Conservation (phyloP, 257 asterid genomes). For the Solanum appendiculatum region DNA sequence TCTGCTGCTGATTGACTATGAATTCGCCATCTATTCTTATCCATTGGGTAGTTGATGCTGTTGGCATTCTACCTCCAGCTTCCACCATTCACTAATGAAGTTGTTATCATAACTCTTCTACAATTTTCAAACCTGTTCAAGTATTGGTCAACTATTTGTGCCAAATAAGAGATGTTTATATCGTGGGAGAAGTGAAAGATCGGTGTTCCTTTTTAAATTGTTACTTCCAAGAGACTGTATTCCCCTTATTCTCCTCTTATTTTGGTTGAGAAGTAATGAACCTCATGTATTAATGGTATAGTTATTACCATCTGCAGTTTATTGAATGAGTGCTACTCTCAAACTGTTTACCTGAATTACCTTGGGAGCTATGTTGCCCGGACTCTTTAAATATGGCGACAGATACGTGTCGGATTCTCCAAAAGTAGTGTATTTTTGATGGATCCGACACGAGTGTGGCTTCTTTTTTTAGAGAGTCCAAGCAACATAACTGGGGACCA, state of each 20-base stretch:
- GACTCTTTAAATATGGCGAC: not conserved
- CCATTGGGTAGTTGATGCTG: not conserved
- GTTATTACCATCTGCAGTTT: not conserved
- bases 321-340: not conserved
- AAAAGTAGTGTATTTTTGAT: not conserved
- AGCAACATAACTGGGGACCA: not conserved
- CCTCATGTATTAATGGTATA: not conserved
- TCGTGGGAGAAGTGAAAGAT: not conserved
- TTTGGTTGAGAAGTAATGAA: not conserved
- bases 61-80: not conserved
- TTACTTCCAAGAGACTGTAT: not conserved
- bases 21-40: not conserved
- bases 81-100: not conserved
- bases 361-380: not conserved
- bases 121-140: not conserved
- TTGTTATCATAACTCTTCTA: not conserved
- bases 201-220: not conserved
- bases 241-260: not conserved
- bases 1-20: not conserved
- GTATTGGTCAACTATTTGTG: not conserved
- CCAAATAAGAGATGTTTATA: not conserved
- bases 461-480: not conserved
- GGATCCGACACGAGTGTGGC: not conserved
- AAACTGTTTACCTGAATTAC: not conserved
- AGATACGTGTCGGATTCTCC: not conserved